Percentiles rank a stretch among this genome's conserved stretches.
These are phyloP conservation scores for Fomitopsis schrenkii DNA, from an alignment of 1,284 basidiomycete species.

Conservation along the genomic window DNA sequence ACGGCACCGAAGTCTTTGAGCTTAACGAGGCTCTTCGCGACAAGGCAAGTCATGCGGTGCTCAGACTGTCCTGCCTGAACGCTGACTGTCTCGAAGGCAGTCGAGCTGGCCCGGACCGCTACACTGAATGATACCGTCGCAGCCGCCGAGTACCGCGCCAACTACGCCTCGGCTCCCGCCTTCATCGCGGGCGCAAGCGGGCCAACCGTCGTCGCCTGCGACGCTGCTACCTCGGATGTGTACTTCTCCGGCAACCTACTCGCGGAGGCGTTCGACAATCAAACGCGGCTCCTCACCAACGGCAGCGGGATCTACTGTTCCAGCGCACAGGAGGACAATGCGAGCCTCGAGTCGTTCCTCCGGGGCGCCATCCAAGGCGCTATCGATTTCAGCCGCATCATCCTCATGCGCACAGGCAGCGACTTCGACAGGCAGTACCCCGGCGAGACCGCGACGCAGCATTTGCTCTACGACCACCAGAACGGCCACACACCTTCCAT, in stretches of 20 bases:
- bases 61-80: background rate
- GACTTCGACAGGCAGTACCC: slow-evolving; percentile 42
- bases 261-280: slow-evolving; percentile 37
- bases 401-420: slow-evolving; percentile 41
- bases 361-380: slow-evolving; percentile 34
- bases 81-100: slow-evolving; percentile 13
- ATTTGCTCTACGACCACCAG: slow-evolving; percentile 16
- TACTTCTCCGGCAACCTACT: slow-evolving; percentile 40
- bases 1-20: slow-evolving; percentile 50
- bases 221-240: slow-evolving; percentile 40
- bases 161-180: slow-evolving; percentile 27
- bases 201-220: slow-evolving; percentile 34
- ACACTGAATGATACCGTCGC: slow-evolving; percentile 33
- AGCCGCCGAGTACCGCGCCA: slow-evolving; percentile 30
- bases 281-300: slow-evolving; percentile 36
- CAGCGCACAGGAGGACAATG: slow-evolving; percentile 49
- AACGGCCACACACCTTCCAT: slow-evolving; percentile 21
- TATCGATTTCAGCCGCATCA: slow-evolving; percentile 41
- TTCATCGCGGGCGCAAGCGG: slow-evolving; percentile 22
- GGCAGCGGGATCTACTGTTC: slow-evolving; percentile 36
- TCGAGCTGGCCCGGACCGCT: slow-evolving; percentile 29
- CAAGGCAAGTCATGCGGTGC: background rate
- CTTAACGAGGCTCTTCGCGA: slow-evolving; percentile 42
- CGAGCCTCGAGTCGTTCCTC: slow-evolving; percentile 39
- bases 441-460: slow-evolving; percentile 20